Evolutionary conservation across 192 early-diverging fungal species (phyloP), one percentile per base, ranked within the genome.

Genomic region (Gaertneriomyces semiglobifer): DNA sequence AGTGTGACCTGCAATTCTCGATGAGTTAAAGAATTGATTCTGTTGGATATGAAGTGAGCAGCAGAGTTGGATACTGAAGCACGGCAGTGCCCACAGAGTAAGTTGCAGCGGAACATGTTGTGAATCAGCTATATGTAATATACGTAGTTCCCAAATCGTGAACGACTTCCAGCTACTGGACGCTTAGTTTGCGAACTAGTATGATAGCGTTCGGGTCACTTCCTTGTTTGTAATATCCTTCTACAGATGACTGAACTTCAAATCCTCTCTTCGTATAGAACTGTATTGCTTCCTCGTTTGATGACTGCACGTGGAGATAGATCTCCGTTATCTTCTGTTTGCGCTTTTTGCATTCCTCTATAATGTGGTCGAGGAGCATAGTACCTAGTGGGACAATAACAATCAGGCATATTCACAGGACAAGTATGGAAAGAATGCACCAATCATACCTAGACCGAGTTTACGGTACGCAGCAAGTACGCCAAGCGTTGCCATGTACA

Each of bases 401-500:
- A 6, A 7, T 43, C 0, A 45, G 33, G 6, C 16, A 42, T 41
- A 33, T n/a, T 0, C 20, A 33, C 1, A 18, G 14, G 20, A 33
- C 54, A 11, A 10, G 10, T 1, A 20, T 20, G 54, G 4, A 42
- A 33, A 38, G 7, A 48, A 20, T 2, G 8, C 1, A 12, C 16
- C 6, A 62, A 1, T 38, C 65, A 18, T 46, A 70, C 70, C 70
- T 10, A 71, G 50, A 5, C 70, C 70, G 41, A 71, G 39, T 18
- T 40, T 51, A 18, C 63, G 53, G 43, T 71, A 71, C 38, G 70
- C 62, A 4, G 12, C 33, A 7, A 71, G 55, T 33, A 71, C 70
- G 14, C 40, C 51, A 6, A 71, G 58, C 5, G 57, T 58, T 7
- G 43, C 18, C 44, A 71, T 71, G 18, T 58, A 16, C 7, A 65